phyloP scores from a whole-genome alignment of 257 asterid species.

The Perilla frutescens region DNA sequence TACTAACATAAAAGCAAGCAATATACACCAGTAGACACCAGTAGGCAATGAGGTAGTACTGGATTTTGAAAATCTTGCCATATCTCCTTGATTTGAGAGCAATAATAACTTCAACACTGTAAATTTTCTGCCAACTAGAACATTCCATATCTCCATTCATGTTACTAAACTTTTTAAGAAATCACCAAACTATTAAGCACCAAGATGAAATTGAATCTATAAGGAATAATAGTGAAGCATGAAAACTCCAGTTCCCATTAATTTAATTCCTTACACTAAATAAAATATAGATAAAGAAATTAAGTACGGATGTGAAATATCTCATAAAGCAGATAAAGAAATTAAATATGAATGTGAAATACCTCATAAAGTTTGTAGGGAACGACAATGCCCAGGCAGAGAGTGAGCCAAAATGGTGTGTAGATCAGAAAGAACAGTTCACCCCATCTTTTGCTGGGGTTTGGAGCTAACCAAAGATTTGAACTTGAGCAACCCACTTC shows the following conservation, averaged over 20 bases:
- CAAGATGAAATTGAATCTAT: no score
- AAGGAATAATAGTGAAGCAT: no score
- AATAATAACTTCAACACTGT: no score
- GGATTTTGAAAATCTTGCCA: background rate
- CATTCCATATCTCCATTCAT: background rate
- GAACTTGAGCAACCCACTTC: slow-evolving; percentile 47
- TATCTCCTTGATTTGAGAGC: no score
- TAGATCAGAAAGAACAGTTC: slow-evolving; percentile 88
- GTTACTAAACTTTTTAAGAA: no score
- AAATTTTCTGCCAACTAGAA: background rate
- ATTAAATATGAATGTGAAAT: background rate
- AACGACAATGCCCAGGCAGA: slow-evolving; percentile 88
- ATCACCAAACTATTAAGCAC: no score
- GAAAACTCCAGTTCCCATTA: background rate
- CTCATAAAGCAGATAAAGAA: background rate
- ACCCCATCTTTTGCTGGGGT: slow-evolving; percentile 97
- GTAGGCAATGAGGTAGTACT: background rate
- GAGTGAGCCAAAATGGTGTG: slow-evolving; percentile 95
- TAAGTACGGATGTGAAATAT: no score
- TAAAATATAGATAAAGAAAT: background rate
- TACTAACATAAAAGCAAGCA: no score
- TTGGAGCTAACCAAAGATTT: slow-evolving; percentile 80
- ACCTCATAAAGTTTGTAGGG: slow-evolving; percentile 94
- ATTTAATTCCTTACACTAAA: background rate
- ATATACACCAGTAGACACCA: background rate